A percentile compares a stretch with the other conserved stretches of the same genome.
Conservation (phyloP, 108 stramenopile genomes). For the Cyclotella kingstonii region DNA sequence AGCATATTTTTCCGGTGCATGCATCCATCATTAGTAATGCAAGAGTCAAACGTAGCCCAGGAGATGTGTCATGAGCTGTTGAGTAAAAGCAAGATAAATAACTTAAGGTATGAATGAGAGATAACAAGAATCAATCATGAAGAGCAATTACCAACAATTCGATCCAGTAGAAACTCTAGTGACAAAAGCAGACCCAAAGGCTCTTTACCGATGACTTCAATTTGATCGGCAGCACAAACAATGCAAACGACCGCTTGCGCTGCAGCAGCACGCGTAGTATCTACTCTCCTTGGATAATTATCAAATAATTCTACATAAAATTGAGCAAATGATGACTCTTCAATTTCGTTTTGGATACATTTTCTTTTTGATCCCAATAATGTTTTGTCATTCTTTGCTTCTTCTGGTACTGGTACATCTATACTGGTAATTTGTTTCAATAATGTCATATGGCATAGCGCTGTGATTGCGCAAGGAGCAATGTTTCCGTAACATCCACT, state of each 20-base stretch:
- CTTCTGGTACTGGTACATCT: slow-evolving; percentile 14
- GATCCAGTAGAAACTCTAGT: slow-evolving; percentile 72
- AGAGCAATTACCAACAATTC: slow-evolving; percentile 53
- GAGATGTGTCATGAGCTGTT: slow-evolving; percentile 52
- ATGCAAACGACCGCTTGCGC: slow-evolving; percentile 81
- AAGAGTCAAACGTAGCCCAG: slow-evolving; percentile 74
- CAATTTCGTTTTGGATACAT: slow-evolving; percentile 19
- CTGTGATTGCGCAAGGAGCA: slow-evolving; percentile 77
- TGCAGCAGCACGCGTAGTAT: slow-evolving; percentile 78
- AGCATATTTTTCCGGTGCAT: slow-evolving; percentile 82
- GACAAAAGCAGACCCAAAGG: slow-evolving; percentile 67
- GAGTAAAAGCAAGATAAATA: background rate
- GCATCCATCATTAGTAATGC: slow-evolving; percentile 83
- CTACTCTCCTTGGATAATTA: slow-evolving; percentile 37
- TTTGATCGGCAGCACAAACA: slow-evolving; percentile 78
- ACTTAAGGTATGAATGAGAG: background rate
- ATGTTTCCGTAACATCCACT: slow-evolving; percentile 57
- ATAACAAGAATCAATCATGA: too few species aligned
- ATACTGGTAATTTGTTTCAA: slow-evolving; percentile 70
- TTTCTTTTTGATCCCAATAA: slow-evolving; percentile 21
- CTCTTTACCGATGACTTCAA: slow-evolving; percentile 37
- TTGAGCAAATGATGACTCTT: slow-evolving; percentile 46
- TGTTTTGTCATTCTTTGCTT: background rate
- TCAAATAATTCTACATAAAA: slow-evolving; percentile 78
- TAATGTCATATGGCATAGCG: slow-evolving; percentile 72